phyloP scores from a whole-genome alignment of 345 rosid genomes.

The Populus pruinosa region DNA sequence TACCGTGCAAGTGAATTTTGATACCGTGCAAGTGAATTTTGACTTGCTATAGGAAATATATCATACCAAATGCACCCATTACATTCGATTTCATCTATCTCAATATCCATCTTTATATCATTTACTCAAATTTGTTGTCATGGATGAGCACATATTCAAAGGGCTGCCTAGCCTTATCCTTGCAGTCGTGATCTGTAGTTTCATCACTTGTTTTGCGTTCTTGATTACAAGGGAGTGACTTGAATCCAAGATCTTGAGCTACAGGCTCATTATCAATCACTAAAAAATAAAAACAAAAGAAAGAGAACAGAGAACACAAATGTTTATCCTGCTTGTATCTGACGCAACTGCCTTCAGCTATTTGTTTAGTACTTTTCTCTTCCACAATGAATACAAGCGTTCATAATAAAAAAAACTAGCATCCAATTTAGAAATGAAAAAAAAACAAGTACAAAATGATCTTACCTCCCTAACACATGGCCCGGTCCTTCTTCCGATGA shows the following conservation, averaged over 20 bases:
- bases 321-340: not conserved
- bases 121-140: not conserved
- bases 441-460: not conserved
- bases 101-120: not conserved
- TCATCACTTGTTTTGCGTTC: not conserved
- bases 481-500: slow-evolving; percentile 22
- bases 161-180: not conserved
- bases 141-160: not conserved
- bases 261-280: no score
- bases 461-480: slow-evolving; percentile 22
- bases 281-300: not conserved
- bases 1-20: not conserved
- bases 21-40: not conserved
- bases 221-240: not conserved
- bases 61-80: not conserved
- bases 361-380: not conserved
- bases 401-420: no score
- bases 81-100: not conserved
- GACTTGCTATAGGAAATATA: not conserved
- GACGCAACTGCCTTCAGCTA: not conserved
- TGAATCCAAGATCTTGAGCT: not conserved
- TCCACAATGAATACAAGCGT: no score
- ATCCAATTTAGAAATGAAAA: not conserved
- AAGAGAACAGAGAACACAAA: not conserved
- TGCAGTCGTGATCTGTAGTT: not conserved